Evolutionary conservation across 2,329 filamentous ascomycete species (phyloP).

Genomic region (Curvularia sp.): DNA sequence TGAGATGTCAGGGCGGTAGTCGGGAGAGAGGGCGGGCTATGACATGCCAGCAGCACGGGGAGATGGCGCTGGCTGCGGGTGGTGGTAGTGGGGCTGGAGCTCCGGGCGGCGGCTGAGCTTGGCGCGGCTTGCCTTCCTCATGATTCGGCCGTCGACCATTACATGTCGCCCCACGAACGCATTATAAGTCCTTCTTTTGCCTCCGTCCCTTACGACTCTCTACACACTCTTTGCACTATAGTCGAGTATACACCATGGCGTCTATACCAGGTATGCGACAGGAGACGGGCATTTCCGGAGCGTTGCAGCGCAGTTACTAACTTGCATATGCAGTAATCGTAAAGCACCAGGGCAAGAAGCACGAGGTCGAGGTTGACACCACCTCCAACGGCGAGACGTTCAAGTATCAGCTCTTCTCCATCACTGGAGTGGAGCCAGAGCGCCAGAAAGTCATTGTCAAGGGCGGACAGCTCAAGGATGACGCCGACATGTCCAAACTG

Average conservation of each 20-base stretch:
- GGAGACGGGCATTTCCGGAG: background rate
- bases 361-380: constrained; percentile 91
- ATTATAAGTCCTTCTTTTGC: constrained; percentile 27
- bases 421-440: constrained; percentile 94
- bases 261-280: constrained; percentile 46
- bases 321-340: constrained; percentile 71
- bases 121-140: constrained; percentile 36
- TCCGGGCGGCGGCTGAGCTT: constrained; percentile 27
- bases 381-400: constrained; percentile 86
- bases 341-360: constrained; percentile 94
- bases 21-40: constrained; percentile 30
- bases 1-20: constrained; percentile 27
- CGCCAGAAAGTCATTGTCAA: constrained; percentile 96
- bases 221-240: constrained; percentile 7
- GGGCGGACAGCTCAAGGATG: constrained; percentile 93
- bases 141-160: constrained; percentile 38
- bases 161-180: constrained; percentile 41
- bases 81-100: constrained; percentile 38
- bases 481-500: constrained; percentile 83
- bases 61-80: constrained; percentile 35
- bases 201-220: constrained; percentile 10
- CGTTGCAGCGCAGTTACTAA: constrained; percentile 30
- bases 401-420: constrained; percentile 93
- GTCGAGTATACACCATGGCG: constrained; percentile 40
- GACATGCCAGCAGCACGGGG: constrained; percentile 43